Base-by-base conservation (phyloP, 1,284 basidiomycete species). In the Neolentinus lepideus region DNA sequence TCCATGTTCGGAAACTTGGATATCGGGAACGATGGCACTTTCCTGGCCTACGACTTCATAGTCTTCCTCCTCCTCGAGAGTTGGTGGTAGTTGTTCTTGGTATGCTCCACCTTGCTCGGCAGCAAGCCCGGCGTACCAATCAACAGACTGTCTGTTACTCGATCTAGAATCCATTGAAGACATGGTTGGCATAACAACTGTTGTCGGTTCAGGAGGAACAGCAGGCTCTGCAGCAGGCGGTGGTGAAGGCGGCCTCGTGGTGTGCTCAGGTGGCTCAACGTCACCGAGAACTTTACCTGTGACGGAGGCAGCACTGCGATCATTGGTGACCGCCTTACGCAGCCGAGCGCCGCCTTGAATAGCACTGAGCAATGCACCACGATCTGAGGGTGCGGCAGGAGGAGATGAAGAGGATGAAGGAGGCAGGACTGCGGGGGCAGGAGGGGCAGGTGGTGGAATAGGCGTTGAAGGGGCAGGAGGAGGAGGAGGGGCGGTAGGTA, bases 101-200 rank as follows among this genome's bases (percentile, higher is more conserved):
- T 71, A 66, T 31, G 64, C 59, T 11, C 66, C 63, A 43, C 74
- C 66, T 9, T 71, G 67, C 69, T 96, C 92, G 43, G 87, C 86
- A 9, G 94, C 94, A n/a, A 96, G 76, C 38, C 85, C 88, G 55
- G 85, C 81, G 67, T 92, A 92, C 95, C 95, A 98, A 66, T 94
- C 94, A 10, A 97, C 89, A 25, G 86, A 90, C 68, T 94, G 89
- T 58, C 89, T 79, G 64, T 92, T 84, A 53, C 71, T 80, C 56
- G 67, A 63, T 53, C 60, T 55, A 56, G 68, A 58, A 47, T 63
- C 63, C 45, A 10, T 69, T 62, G 36, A 66, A 64, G 9, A 66
- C 65, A 24, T 59, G 58, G 31, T 64, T 54, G 60, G 60, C 56
- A 56, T 60, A 38, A 60, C 54, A 2, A 59, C 55, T 48, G 58